Percentiles rank a stretch among this genome's conserved stretches.
Evolutionary conservation across 164 flowering plant genomes (phyloP).

Genomic region (Echeveria elegans): DNA sequence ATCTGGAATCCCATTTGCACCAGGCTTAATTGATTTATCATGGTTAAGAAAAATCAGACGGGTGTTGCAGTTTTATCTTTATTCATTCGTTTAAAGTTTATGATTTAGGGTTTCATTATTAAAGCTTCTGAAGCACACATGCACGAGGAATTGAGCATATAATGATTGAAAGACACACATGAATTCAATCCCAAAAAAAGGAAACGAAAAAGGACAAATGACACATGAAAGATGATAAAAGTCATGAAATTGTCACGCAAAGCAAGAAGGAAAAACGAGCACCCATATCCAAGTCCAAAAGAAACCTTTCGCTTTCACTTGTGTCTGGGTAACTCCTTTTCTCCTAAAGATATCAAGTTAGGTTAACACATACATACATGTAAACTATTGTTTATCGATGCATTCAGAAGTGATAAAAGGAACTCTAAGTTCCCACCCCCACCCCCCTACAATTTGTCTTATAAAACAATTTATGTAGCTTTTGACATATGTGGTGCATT

Average conservation of each 20-base stretch:
- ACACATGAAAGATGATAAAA: neutral
- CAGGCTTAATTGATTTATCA: too few species aligned
- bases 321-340: neutral
- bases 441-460: neutral
- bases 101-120: too few species aligned
- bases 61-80: too few species aligned
- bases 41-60: too few species aligned
- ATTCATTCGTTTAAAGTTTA: too few species aligned
- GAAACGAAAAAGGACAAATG: too few species aligned
- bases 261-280: constrained; percentile 7
- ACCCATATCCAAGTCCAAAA: neutral
- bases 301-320: neutral
- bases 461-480: neutral
- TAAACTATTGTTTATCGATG: neutral
- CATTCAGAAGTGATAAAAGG: neutral
- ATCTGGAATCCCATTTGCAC: too few species aligned
- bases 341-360: neutral
- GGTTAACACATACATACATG: constrained; percentile 1
- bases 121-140: too few species aligned
- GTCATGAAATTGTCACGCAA: constrained; percentile 5
- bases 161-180: neutral
- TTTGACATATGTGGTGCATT: constrained; percentile 6
- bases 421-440: neutral
- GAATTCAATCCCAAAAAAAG: too few species aligned
- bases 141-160: too few species aligned